Evolutionary conservation across 164 flowering plant genomes (phyloP).

Genomic region (Magnolia sinica): DNA sequence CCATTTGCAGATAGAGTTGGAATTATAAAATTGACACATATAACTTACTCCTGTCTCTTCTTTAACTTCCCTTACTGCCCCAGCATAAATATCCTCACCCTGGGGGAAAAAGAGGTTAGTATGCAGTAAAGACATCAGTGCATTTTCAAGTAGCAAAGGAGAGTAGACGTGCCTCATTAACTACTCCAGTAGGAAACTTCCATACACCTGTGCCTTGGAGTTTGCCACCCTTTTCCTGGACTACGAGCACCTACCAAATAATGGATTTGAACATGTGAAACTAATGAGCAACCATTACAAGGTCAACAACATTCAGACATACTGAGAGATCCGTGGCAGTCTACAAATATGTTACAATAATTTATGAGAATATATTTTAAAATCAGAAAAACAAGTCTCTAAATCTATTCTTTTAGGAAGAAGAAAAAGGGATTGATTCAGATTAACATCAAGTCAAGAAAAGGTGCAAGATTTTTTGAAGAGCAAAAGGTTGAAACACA

Average conservation of each 20-base stretch:
- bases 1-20: neutral
- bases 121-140: slow-evolving; percentile 1
- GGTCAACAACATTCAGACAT: neutral
- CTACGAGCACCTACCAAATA: slow-evolving; percentile 36
- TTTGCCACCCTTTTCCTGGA: slow-evolving; percentile 39
- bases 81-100: slow-evolving; percentile 49
- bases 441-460: neutral
- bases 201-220: slow-evolving; percentile 37
- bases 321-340: neutral
- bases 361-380: neutral
- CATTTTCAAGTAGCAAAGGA: neutral
- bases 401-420: neutral
- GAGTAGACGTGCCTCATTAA: slow-evolving; percentile 30
- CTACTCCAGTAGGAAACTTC: slow-evolving; percentile 43
- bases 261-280: slow-evolving; percentile 6
- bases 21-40: neutral
- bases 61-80: slow-evolving; percentile 69
- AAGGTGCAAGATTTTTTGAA: neutral
- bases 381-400: neutral
- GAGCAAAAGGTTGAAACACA: neutral
- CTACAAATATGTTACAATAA: neutral
- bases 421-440: neutral
- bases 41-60: slow-evolving; percentile 84
- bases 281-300: slow-evolving; percentile 11
- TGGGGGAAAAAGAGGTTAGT: slow-evolving; percentile 14